Evolutionary conservation across 2,329 filamentous ascomycete genomes (phyloP), one percentile per base, ranked within the genome.

Genomic region (Verticillium longisporum): DNA sequence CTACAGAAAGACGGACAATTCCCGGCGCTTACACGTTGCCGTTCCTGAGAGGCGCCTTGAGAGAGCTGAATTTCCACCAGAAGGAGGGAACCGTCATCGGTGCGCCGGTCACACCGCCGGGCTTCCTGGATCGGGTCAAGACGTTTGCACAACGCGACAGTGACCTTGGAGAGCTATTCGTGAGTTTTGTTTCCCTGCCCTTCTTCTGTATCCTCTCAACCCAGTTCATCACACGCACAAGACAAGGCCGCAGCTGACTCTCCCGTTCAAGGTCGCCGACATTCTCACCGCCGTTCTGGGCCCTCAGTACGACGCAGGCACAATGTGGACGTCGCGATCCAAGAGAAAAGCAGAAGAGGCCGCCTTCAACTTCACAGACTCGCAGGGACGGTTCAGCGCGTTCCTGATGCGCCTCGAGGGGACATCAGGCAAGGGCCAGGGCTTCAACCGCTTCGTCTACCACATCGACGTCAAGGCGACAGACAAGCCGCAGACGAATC

Each of bases 361-460:
- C 11, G 45, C 61, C 2, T 62, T 62, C 34, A 58, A 36, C n/a
- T 62, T 62, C 11, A 41, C 50, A 14, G 61, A 62, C 58, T 58
- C 56, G 11, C 41, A 62, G 21, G 61, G 61, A 6, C 53, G 55
- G 14, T 62, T 62, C 50, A 55, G 58, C 34, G 33, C 58, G 3
- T 62, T 62, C 37, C 50, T 62, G 6, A 62, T 62, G 61, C 58
- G 58, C 18, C 61, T 62, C 11, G 61, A 62, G 3, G 61, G 61
- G 10, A 31, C 58, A 14, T 10, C 58, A 1, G 58, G 58, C 14
- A 60, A 58, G 45, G 61, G 58, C 2, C 58, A 62, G 33, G 59
- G 61, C 37, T 62, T 60, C 32, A 60, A 45, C 13, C 33, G 53
- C 21, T 54, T 62, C 14, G 56, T 62, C 2, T 62, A 62, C 41